Evolutionary conservation across 495 filamentous ascomycete genomes (phyloP).

Genomic region (Hypoxylon fuscum): DNA sequence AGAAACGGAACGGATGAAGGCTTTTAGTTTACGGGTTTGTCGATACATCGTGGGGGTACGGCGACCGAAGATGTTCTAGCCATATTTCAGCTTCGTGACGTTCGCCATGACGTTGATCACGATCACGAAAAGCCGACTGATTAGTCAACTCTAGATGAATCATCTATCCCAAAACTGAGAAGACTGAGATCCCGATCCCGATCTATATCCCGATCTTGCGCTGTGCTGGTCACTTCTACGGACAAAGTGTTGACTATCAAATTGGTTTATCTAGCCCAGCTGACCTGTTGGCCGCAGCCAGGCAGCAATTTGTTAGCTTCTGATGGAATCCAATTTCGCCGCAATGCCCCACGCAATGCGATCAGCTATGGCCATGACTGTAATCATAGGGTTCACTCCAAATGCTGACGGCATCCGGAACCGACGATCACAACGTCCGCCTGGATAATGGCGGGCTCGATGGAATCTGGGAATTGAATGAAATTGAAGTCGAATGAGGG

Average conservation of each 20-base stretch:
- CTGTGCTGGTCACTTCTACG: background rate
- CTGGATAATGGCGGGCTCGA: background rate
- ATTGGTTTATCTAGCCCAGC: background rate
- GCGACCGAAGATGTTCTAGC: background rate
- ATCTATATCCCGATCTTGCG: background rate
- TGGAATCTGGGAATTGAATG: background rate
- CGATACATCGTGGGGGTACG: background rate
- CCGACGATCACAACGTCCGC: background rate
- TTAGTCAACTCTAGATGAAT: background rate
- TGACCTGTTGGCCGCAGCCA: background rate
- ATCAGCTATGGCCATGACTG: too few species aligned
- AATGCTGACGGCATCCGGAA: background rate
- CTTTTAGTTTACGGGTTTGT: background rate
- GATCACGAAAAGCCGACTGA: background rate
- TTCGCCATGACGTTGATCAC: background rate
- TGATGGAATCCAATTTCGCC: background rate
- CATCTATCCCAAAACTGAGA: background rate
- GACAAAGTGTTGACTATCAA: background rate
- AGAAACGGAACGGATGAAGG: background rate
- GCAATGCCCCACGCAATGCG: too few species aligned
- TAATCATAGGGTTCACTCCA: too few species aligned
- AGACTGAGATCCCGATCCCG: background rate
- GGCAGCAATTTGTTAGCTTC: background rate
- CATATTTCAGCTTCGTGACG: background rate
- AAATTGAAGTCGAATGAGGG: background rate